phyloP scores from a whole-genome alignment of 2,329 filamentous ascomycete species.

The Claviceps sp. region DNA sequence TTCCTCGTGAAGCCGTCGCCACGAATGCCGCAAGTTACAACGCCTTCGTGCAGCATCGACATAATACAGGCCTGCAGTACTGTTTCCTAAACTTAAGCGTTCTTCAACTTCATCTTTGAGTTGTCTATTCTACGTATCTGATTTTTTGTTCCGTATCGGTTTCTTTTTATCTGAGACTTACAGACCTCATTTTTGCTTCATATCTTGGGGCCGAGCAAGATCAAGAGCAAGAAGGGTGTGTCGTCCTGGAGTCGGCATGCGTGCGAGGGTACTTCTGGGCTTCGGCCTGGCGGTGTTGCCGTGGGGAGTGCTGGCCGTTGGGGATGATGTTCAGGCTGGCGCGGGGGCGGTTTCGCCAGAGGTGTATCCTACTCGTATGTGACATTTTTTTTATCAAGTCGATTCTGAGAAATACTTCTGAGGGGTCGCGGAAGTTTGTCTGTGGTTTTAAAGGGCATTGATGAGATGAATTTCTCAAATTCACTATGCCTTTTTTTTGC shows the following conservation, averaged over 20 bases:
- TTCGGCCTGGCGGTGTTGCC: background rate
- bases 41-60: too few species aligned
- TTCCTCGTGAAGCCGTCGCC: too few species aligned
- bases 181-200: background rate
- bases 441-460: background rate
- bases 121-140: too few species aligned
- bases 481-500: background rate
- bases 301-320: background rate
- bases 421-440: background rate
- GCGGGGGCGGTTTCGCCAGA: slow-evolving; percentile 10
- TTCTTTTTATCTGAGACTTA: too few species aligned
- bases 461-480: background rate
- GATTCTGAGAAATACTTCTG: too few species aligned
- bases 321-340: background rate
- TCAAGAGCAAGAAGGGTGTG: background rate
- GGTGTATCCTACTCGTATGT: slow-evolving; percentile 15
- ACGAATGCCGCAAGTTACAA: too few species aligned
- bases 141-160: too few species aligned
- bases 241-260: background rate
- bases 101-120: too few species aligned
- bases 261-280: background rate
- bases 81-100: too few species aligned
- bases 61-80: too few species aligned
- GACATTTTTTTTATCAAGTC: background rate
- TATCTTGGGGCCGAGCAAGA: background rate